Percentiles rank a stretch among this genome's conserved stretches.
These are phyloP conservation scores for Danielozyma ontarioensis DNA, from an alignment of 805 yeast species.

Conservation along the genomic window DNA sequence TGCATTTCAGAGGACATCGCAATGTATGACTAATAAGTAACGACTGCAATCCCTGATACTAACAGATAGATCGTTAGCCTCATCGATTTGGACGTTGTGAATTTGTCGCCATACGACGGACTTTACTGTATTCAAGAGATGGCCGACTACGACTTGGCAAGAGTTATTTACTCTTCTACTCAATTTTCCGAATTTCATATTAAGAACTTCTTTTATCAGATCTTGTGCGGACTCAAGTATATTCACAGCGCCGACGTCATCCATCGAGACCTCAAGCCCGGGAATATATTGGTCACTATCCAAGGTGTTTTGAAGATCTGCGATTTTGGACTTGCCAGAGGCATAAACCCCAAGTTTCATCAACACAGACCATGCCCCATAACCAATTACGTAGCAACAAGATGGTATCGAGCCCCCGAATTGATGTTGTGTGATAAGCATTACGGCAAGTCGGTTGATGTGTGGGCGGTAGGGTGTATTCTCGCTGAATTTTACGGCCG, in stretches of 20 bases:
- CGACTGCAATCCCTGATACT: not conserved
- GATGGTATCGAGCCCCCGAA: slow-evolving; percentile 97
- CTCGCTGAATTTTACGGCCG: slow-evolving; percentile 80
- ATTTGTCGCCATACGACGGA: slow-evolving; percentile 70
- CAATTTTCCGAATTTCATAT: slow-evolving; percentile 84
- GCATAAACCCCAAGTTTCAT: slow-evolving; percentile 38
- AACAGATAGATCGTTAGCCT: slow-evolving; percentile 53
- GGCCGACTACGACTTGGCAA: slow-evolving; percentile 74
- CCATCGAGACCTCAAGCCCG: slow-evolving; percentile 90
- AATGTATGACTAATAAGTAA: slow-evolving; percentile 37
- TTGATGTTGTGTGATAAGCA: slow-evolving; percentile 55
- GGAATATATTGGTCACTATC: slow-evolving; percentile 71
- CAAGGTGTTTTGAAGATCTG: slow-evolving; percentile 80
- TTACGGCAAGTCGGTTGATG: slow-evolving; percentile 69
- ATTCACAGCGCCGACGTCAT: slow-evolving; percentile 90
- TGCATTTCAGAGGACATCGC: slow-evolving; percentile 78
- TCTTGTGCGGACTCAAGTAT: slow-evolving; percentile 80
- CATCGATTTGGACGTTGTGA: slow-evolving; percentile 68
- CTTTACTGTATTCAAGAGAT: slow-evolving; percentile 85
- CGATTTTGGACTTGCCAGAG: slow-evolving; percentile 91
- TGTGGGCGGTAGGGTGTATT: slow-evolving; percentile 95
- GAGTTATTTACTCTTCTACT: slow-evolving; percentile 71
- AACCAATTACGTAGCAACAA: slow-evolving; percentile 85
- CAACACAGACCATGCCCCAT: slow-evolving; percentile 41
- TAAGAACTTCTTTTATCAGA: slow-evolving; percentile 70